Percentiles rank a stretch among this genome's conserved stretches.
These are phyloP conservation scores for Capronia epimyces DNA, from an alignment of 2,329 filamentous ascomycete genomes.

Conservation along the genomic window DNA sequence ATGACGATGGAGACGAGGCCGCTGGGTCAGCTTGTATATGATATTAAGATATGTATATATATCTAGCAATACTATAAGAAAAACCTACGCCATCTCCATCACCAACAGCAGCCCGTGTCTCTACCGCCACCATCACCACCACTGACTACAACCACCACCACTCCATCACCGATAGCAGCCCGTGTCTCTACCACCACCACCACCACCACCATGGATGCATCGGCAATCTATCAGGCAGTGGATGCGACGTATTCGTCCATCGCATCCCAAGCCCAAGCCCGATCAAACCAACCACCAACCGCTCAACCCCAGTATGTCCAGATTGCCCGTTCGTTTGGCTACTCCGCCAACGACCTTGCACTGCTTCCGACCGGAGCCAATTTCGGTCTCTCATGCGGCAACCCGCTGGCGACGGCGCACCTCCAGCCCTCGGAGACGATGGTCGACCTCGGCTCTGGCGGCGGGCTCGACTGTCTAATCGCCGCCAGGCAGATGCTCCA, in stretches of 20 bases:
- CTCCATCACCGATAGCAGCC: too few species aligned
- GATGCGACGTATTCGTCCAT: constrained; percentile 11
- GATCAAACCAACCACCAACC: neutral
- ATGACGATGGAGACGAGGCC: neutral
- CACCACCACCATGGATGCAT: constrained; percentile 6
- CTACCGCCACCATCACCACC: too few species aligned
- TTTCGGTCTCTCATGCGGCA: constrained; percentile 52
- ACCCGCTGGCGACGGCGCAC: constrained; percentile 48
- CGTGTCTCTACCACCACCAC: neutral
- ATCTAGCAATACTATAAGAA: too few species aligned
- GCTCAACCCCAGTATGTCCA: constrained; percentile 2
- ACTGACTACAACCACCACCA: too few species aligned
- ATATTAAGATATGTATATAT: too few species aligned
- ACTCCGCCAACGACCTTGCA: constrained; percentile 45
- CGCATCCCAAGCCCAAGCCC: neutral
- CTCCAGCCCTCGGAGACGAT: constrained; percentile 29
- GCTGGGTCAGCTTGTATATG: too few species aligned
- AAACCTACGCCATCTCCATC: too few species aligned
- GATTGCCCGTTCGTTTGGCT: constrained; percentile 53
- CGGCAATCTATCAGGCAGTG: constrained; percentile 8
- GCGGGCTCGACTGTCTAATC: constrained; percentile 4
- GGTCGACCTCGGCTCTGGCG: constrained; percentile 12
- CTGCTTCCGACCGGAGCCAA: constrained; percentile 47
- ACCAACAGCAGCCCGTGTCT: too few species aligned
- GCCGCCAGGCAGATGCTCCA: constrained; percentile 5